Evolutionary conservation across 805 yeast genomes (phyloP).

Genomic region (Saccharomycodes ludwigii): DNA sequence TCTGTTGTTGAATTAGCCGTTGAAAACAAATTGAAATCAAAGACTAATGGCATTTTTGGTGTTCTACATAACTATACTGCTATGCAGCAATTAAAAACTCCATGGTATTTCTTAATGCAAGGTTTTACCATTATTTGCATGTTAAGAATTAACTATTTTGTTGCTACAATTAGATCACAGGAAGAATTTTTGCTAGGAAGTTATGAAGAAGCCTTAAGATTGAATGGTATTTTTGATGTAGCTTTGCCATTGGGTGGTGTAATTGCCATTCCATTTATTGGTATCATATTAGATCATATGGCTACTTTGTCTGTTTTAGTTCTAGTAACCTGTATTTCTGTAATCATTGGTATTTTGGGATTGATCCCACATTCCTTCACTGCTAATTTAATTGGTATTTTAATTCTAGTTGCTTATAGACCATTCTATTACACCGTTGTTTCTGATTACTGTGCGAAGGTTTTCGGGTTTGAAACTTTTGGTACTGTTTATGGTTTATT

Average conservation of each 20-base stretch:
- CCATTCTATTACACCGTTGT: slow-evolving; percentile 91
- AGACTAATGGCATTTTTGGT: slow-evolving; percentile 62
- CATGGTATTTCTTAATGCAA: slow-evolving; percentile 74
- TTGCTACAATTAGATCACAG: slow-evolving; percentile 79
- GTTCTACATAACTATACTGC: slow-evolving; percentile 55
- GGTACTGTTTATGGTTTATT: slow-evolving; percentile 85
- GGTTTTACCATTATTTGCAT: slow-evolving; percentile 75
- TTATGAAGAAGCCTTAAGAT: slow-evolving; percentile 34
- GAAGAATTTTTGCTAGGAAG: slow-evolving; percentile 57
- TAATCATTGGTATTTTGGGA: slow-evolving; percentile 62
- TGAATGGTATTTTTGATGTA: slow-evolving; percentile 71
- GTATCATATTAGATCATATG: slow-evolving; percentile 62
- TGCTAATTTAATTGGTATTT: slow-evolving; percentile 56
- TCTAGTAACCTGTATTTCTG: slow-evolving; percentile 41
- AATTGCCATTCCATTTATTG: slow-evolving; percentile 77
- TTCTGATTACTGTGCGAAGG: slow-evolving; percentile 84
- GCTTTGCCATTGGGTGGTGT: slow-evolving; percentile 87
- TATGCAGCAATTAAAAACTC: slow-evolving; percentile 32
- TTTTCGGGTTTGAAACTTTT: slow-evolving; percentile 84
- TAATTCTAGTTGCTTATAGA: slow-evolving; percentile 65
- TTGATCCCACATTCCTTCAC: slow-evolving; percentile 31
- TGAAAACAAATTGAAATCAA: slow-evolving; percentile 37
- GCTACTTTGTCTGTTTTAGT: slow-evolving; percentile 45
- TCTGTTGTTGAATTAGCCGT: slow-evolving; percentile 58
- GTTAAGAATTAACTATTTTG: slow-evolving; percentile 86